Evolutionary conservation across 208 protist species (phyloP), one percentile per base, ranked within the genome.

Genomic region (Wallacemonas sp.): DNA sequence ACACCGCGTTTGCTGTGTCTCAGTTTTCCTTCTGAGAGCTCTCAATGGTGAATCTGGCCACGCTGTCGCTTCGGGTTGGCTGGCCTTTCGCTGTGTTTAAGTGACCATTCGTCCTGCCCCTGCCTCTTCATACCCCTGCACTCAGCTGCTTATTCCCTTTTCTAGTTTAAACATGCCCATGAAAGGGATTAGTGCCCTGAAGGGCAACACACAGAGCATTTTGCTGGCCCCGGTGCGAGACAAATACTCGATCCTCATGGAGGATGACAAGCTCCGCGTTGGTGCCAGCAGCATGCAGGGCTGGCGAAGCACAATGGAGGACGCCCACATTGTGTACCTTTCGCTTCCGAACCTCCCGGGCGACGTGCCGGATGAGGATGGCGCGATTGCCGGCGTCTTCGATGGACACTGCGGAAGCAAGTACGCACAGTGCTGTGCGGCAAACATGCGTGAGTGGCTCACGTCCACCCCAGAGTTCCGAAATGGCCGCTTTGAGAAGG

Each of bases 211-310:
- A 21, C 90, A 95, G 62, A 79, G 71, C 24, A 73, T 92, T 50
- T 63, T 95, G 32, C 74, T 89, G 30, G 76, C 76, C 26, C 90
- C 90, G 46, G 78, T 93, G 6, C 86, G 67, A 61, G 90, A 96
- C 24, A 96, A 96, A 66, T 96, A 96, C 65, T 93, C 90, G 6
- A 91, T 96, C 48, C 66, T 96, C 30, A 93, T 96, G 83, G 87
- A 96, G 52, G 90, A 96, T 73, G 90, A 96, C 68, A 96, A 96
- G 50, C 54, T 93, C 17, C 82, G 87, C 3, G 85, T 80, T n/a
- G 90, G 90, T 21, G 87, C 90, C 29, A 96, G 87, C 63, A 94
- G 90, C 65, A 96, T 96, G 90, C 90, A 96, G 54, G 90, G 90
- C 15, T 96, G 90, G 90, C 66, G 90, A 66, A 93, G 83, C 54